phyloP scores from a whole-genome alignment of 176 grass and related monocot species.

The Pontederia paniculata region DNA sequence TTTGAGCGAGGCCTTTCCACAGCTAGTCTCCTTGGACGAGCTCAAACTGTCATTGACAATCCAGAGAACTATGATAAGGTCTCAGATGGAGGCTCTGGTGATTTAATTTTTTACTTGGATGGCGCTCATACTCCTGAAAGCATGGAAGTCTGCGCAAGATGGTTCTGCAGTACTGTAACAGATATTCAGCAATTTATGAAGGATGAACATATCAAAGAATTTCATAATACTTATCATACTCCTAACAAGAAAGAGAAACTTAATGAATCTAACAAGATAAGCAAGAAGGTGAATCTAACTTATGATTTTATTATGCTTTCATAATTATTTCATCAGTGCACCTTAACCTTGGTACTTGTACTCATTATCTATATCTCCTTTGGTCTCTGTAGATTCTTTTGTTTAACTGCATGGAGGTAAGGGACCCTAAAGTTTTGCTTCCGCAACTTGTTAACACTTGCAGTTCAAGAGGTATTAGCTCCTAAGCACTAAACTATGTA shows the following conservation, averaged over 20 bases:
- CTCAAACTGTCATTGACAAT: conserved; percentile 20
- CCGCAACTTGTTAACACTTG: conserved; percentile 11
- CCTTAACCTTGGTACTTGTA: neutral
- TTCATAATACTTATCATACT: neutral
- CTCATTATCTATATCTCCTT: neutral
- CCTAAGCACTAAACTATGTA: neutral
- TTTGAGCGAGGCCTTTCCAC: conserved; percentile 20
- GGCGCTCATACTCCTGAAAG: conserved; percentile 26
- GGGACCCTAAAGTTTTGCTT: conserved; percentile 21
- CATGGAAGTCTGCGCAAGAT: conserved; percentile 21
- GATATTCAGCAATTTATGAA: neutral
- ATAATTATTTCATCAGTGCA: neutral
- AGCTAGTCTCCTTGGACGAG: conserved; percentile 15
- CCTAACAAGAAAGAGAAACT: neutral
- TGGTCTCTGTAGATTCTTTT: conserved; percentile 20
- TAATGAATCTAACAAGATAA: neutral
- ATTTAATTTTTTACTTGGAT: conserved; percentile 21
- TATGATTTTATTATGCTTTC: neutral
- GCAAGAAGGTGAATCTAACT: conserved; percentile 4
- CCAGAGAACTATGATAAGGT: conserved; percentile 4
- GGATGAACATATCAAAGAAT: neutral
- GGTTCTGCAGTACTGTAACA: conserved; percentile 8
- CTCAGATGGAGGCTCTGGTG: neutral
- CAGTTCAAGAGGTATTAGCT: conserved; percentile 14
- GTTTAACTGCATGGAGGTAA: conserved; percentile 27